Percentiles rank a stretch among this genome's conserved stretches.
Evolutionary conservation across 73 alveolate genomes (phyloP).

Genomic region (Paramecium primaurelia): DNA sequence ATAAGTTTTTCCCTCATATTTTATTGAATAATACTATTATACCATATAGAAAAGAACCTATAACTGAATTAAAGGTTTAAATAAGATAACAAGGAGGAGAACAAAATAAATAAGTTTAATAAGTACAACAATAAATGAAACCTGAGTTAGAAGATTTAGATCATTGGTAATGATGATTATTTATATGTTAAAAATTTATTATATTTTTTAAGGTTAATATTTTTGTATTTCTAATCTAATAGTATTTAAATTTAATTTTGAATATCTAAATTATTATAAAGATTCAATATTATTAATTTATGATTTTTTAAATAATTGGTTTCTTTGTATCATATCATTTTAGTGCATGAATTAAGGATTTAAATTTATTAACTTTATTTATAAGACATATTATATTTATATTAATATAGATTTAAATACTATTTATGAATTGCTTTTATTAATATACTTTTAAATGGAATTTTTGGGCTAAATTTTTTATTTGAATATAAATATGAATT

Average conservation of each 20-base stretch:
- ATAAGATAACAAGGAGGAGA: not conserved
- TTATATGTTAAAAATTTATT: not conserved
- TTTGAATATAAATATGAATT: not conserved
- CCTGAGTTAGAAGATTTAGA: constrained; percentile 42
- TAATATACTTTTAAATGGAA: too few species aligned
- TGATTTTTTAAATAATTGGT: too few species aligned
- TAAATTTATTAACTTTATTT: too few species aligned
- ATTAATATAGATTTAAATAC: too few species aligned
- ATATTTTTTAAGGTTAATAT: too few species aligned
- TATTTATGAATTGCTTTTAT: too few species aligned
- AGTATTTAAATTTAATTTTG: too few species aligned
- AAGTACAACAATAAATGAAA: not conserved
- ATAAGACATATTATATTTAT: too few species aligned
- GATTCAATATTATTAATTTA: too few species aligned
- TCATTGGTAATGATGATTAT: constrained; percentile 40
- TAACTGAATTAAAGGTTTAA: not conserved
- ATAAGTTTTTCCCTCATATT: constrained; percentile 30
- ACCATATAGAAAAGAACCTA: constrained; percentile 21
- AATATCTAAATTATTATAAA: too few species aligned
- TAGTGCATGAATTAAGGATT: not conserved
- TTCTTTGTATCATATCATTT: not conserved
- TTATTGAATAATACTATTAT: not conserved
- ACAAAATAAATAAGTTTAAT: not conserved
- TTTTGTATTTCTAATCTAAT: not conserved
- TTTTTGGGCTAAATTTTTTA: too few species aligned